Conservation (phyloP, 2,329 filamentous ascomycete species). For the Fusarium neocosmosporiellum region DNA sequence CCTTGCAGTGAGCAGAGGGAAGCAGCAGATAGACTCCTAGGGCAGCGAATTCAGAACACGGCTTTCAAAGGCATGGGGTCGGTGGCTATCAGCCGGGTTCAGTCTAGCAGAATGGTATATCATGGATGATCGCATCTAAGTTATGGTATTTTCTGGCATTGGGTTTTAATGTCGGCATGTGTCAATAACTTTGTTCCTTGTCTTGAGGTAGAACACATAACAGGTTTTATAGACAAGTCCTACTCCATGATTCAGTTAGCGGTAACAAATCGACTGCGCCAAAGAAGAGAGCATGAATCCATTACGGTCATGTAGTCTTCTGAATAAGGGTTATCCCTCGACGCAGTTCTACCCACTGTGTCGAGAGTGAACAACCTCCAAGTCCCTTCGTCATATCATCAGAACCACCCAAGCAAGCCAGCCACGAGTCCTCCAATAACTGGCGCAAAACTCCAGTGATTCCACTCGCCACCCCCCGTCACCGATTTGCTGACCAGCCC, state of each 20-base stretch:
- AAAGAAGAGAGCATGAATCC: background rate
- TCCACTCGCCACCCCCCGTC: constrained; percentile 34
- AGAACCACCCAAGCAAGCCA: background rate
- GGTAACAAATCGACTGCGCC: background rate
- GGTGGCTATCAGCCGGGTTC: background rate
- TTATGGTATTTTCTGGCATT: no score
- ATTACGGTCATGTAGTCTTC: background rate
- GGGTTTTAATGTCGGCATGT: no score
- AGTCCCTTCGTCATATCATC: background rate
- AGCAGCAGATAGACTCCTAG: background rate
- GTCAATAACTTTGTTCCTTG: no score
- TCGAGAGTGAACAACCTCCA: background rate
- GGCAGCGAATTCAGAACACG: background rate
- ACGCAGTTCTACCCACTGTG: background rate
- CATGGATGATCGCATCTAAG: background rate
- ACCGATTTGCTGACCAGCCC: constrained; percentile 27
- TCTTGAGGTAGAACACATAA: no score
- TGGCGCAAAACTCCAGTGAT: constrained; percentile 34
- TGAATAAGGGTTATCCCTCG: background rate
- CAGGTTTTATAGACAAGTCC: background rate
- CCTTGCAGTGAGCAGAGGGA: background rate
- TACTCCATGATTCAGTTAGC: background rate
- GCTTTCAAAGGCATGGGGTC: background rate
- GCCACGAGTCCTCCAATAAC: constrained; percentile 1
- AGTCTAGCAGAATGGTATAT: background rate